Percentiles rank a stretch among this genome's conserved stretches.
Evolutionary conservation across 1,284 basidiomycete genomes (phyloP).

Genomic region (Veloporphyrellus conicus): DNA sequence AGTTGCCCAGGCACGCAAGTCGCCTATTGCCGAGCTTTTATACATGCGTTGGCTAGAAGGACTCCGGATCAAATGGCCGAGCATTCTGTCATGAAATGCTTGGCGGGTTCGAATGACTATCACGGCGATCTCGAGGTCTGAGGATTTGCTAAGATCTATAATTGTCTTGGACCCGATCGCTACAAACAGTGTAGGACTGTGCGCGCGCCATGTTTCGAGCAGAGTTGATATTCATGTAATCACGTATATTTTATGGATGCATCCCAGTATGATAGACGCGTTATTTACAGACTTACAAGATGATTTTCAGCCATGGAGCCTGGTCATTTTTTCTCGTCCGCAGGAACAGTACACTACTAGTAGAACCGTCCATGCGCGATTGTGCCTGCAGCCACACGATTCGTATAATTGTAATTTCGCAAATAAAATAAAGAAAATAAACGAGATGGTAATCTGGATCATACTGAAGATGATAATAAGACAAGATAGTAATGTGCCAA

Average conservation of each 20-base stretch:
- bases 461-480: slow-evolving; percentile 1
- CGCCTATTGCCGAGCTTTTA: slow-evolving; percentile 87
- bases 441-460: background rate
- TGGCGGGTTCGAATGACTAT: background rate
- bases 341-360: no score
- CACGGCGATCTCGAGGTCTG: background rate
- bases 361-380: no score
- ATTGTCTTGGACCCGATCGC: no score
- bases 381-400: no score
- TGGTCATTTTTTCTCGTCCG: no score
- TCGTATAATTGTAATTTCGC: no score
- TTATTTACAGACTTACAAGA: background rate
- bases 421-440: slow-evolving; percentile 5
- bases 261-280: slow-evolving; percentile 5
- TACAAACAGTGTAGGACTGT: background rate
- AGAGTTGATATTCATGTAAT: slow-evolving; percentile 9
- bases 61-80: slow-evolving; percentile 83
- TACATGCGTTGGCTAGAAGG: slow-evolving; percentile 97
- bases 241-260: slow-evolving; percentile 14
- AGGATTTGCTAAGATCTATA: background rate
- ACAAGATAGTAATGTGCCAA: slow-evolving; percentile 12
- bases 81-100: slow-evolving; percentile 39
- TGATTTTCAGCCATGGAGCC: no score
- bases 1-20: slow-evolving; percentile 47
- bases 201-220: background rate